Base-by-base conservation (phyloP, 768 basidiomycete species). In the Pisolithus sp. region DNA sequence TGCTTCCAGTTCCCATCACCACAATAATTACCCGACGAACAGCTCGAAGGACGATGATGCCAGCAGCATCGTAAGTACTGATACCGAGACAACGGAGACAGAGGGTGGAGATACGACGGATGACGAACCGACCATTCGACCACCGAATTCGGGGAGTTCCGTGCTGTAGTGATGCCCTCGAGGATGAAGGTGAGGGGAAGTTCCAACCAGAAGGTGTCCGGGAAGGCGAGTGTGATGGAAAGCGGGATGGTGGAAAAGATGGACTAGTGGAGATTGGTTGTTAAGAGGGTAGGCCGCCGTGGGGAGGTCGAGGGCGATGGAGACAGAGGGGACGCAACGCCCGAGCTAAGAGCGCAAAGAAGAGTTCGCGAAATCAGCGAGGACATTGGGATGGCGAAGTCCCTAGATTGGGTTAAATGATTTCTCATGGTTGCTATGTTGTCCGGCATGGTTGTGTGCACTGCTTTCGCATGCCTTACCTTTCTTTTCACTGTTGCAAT, bases 101-200 rank as follows among this genome's bases (percentile, higher is more conserved):
- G 79, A 76, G 46, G 73, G 78, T 44, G 83, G 78, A 36, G 77
- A 75, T 53, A 82, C 79, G 49, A 87, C 86, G 21, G 86, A 88
- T 53, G 86, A 89, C 54, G 86, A 89, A 63, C 86, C 86, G n/a
- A 89, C 86, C n/a, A 86, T 89, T 55, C 76, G 84, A 26, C 80
- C 80, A 10, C 64, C 67, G 5, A 67, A 70, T 49, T 76, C 75
- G 10, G 65, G 65, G 20, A 66, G 66, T 13, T 73, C n/a, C 71
- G 3, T 74, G 64, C 28, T 69, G 66, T 38, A 68, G 67, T 38
- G 74, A 74, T 52, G 64, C 58, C 8, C 18, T 34, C n/a, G 46
- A 47, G 8, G 46, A 47, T n/a, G 64, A 67, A 24, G 53, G 60
- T 21, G 67, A 69, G 44, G 68, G 65, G 3, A 59, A 65, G 24